Percentiles rank a stretch among this genome's conserved stretches.
phyloP scores from a whole-genome alignment of 2,329 filamentous ascomycete genomes.

The Penicillium sp. region DNA sequence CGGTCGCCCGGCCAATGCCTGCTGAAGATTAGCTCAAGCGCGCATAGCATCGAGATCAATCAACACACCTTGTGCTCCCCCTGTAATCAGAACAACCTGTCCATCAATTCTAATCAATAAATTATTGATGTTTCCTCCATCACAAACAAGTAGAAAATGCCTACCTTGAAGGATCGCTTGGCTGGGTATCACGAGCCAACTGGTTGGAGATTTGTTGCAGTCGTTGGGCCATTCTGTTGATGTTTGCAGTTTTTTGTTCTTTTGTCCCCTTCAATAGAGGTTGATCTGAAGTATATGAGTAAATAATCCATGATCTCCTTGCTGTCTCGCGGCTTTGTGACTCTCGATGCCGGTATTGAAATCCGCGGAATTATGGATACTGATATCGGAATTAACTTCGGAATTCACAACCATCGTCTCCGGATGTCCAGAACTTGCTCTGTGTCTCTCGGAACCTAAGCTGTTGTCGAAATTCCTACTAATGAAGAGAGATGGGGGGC shows the following conservation, averaged over 20 bases:
- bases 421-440: background rate
- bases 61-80: constrained; percentile 8
- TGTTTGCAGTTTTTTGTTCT: background rate
- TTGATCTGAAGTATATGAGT: background rate
- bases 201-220: constrained; percentile 5
- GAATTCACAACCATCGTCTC: background rate
- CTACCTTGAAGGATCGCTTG: background rate
- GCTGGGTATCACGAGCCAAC: background rate
- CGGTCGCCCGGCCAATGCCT: constrained; percentile 14
- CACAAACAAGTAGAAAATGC: background rate
- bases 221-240: constrained; percentile 1
- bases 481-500: background rate
- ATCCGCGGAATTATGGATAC: background rate
- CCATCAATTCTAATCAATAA: constrained; percentile 6
- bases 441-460: background rate
- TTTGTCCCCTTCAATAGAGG: background rate
- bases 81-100: constrained; percentile 12
- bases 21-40: background rate
- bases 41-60: background rate
- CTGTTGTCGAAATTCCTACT: background rate
- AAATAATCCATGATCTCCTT: background rate
- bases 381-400: background rate
- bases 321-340: background rate
- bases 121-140: background rate
- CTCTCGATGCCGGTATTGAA: background rate